Evolutionary conservation across 139 green algal species (phyloP), one percentile per base, ranked within the genome.

Genomic region (Coelastrella sp.): DNA sequence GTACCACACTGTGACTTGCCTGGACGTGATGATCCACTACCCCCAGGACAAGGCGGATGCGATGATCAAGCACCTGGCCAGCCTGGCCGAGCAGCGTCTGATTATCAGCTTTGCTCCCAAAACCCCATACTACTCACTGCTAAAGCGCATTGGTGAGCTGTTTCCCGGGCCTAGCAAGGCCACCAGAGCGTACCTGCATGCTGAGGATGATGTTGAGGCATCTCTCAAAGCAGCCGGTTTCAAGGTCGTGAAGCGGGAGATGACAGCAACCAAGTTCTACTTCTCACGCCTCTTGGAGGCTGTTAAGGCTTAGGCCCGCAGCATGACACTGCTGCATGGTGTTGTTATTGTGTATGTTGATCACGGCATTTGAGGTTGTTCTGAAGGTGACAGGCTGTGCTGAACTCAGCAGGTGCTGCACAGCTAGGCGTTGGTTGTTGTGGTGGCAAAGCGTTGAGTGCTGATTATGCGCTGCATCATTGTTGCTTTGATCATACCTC

Each of bases 11-110:
- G 98, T 99, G 11, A 96, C 95, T 5, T 99, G 98, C 95, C 93
- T 99, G 57, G 98, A 99, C 90, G 98, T 99, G 11, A 98, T 99
- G 95, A 99, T 99, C 93, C 98, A 99, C 94, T 99, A 99, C 93
- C 98, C 98, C 4, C 96, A 99, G 94, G 96, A 98, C 90, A 98
- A 98, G 89, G 97, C 95, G 65, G 95, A 99, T 70, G 97, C 73
- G 27, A 99, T 99, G 98, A 95, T 99, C 25, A 84, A 57, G 14
- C 98, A 99, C 91, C 93, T 99, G 85, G 97, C 97, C 3, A 95
- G 90, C 72, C 94, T 99, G 61, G 92, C 96, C 1, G 94, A 98
- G 9, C 85, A 98, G 8, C 92, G 95, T 7, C 93, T 99, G 56
- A 98, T 99, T 93, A 94, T 99, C 84, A 98, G 94, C 72, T 99